These are phyloP conservation scores for Vitis cinerea DNA, from an alignment of 164 flowering plant species.

Conservation along the genomic window DNA sequence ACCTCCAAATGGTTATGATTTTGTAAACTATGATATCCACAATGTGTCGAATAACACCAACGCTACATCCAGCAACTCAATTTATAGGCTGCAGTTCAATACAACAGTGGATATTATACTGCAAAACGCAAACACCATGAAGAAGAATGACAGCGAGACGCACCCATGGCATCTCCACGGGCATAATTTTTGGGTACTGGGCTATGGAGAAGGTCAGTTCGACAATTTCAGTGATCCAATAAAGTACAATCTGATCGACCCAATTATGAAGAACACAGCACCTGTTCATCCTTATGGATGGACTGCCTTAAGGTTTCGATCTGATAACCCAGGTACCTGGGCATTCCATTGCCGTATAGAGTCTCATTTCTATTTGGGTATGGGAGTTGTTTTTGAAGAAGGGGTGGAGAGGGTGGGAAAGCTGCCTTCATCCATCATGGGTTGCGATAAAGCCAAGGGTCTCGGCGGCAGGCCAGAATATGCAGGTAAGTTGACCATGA, in stretches of 20 bases:
- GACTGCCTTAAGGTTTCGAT: constrained; percentile 69
- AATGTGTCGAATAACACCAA: constrained; percentile 29
- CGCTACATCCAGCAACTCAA: constrained; percentile 38
- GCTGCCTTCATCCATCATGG: constrained; percentile 30
- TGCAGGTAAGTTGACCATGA: too few species aligned
- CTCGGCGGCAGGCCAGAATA: too few species aligned
- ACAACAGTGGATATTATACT: constrained; percentile 62
- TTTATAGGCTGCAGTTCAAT: constrained; percentile 56
- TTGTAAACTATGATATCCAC: constrained; percentile 46
- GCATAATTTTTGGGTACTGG: constrained; percentile 92
- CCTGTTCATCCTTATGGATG: constrained; percentile 66
- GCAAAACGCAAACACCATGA: constrained; percentile 66
- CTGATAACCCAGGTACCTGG: constrained; percentile 84
- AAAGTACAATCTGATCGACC: constrained; percentile 57
- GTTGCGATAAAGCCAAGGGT: too few species aligned
- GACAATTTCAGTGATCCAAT: constrained; percentile 34
- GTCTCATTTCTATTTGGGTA: constrained; percentile 77
- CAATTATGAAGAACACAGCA: constrained; percentile 82
- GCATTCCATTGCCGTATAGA: constrained; percentile 86
- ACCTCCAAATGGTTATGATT: constrained; percentile 57
- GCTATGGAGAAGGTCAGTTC: constrained; percentile 69
- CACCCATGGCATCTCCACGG: constrained; percentile 96
- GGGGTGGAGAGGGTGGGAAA: constrained; percentile 48
- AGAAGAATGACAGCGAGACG: constrained; percentile 50
- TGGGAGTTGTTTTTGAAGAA: constrained; percentile 63